These are phyloP conservation scores for Gastrolobium villosum DNA, from an alignment of 306 rosid genomes.

Conservation along the genomic window DNA sequence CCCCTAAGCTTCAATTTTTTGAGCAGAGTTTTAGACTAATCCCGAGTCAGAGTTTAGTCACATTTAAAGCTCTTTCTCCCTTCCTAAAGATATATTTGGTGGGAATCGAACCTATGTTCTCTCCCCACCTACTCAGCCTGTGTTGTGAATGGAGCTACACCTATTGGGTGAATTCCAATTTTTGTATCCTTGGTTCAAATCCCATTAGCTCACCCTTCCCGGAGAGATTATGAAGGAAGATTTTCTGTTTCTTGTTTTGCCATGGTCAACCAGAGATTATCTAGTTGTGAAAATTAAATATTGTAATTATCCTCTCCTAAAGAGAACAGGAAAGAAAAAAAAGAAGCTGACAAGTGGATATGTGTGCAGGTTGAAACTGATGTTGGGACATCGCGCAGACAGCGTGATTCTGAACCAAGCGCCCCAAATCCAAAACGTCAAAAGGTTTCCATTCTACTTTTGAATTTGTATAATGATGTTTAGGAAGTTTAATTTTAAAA, in stretches of 20 bases:
- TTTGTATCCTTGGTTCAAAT: conserved; percentile 37
- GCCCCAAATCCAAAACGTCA: conserved; percentile 84
- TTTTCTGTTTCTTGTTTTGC: not conserved
- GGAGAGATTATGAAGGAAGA: not conserved
- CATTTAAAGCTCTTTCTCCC: no score
- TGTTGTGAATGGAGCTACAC: no score
- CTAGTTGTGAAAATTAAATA: conserved; percentile 12
- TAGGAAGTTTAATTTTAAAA: not conserved
- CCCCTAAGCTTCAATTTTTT: no score
- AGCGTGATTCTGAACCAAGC: conserved; percentile 56
- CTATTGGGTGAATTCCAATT: not conserved
- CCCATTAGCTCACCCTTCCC: not conserved
- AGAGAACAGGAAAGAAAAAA: not conserved
- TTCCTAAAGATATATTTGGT: no score
- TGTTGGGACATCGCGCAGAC: conserved; percentile 71
- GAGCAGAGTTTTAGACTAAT: no score
- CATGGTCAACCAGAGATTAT: conserved; percentile 23
- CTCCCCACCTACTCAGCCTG: no score
- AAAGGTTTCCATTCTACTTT: conserved; percentile 64
- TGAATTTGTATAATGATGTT: conserved; percentile 36
- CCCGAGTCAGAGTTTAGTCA: no score
- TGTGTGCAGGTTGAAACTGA: conserved; percentile 60
- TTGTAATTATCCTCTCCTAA: not conserved
- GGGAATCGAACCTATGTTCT: no score
- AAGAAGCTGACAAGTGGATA: conserved; percentile 38